A percentile compares a stretch with the other conserved stretches of the same genome.
Conservation (phyloP, 306 rosid genomes). For the Sesbania bispinosa region DNA sequence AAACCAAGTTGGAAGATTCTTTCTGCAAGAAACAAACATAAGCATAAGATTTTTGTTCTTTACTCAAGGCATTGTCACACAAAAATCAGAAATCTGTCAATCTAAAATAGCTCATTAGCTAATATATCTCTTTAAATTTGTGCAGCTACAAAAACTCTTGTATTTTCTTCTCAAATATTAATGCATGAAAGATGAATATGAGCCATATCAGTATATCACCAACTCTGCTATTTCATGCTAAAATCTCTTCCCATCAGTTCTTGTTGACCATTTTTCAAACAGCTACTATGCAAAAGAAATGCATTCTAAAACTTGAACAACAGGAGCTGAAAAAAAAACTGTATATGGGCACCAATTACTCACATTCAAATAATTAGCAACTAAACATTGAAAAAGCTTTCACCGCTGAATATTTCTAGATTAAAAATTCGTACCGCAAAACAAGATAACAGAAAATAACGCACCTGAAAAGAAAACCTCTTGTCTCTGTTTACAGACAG, state of each 20-base stretch:
- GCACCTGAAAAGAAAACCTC: slow-evolving; percentile 10
- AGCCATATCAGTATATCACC: not conserved
- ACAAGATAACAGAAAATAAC: not conserved
- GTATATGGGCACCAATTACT: not conserved
- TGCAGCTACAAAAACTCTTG: not conserved
- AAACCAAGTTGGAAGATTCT: slow-evolving; percentile 14
- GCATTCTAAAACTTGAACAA: not conserved
- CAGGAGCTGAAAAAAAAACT: not conserved
- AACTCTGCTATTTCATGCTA: not conserved
- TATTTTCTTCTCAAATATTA: not conserved
- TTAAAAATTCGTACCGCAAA: not conserved
- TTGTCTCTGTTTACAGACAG: not conserved
- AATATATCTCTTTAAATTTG: not conserved
- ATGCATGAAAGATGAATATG: not conserved
- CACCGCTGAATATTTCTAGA: not conserved
- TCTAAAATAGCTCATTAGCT: not conserved
- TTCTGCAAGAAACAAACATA: slow-evolving; percentile 8
- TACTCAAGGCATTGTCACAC: not conserved
- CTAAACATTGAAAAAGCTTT: not conserved
- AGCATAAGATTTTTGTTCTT: not conserved
- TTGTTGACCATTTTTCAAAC: slow-evolving; percentile 21
- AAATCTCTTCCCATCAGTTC: slow-evolving; percentile 1
- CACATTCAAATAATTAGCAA: not conserved
- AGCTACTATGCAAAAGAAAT: slow-evolving; percentile 15
- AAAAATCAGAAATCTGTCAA: not conserved